Evolutionary conservation across 164 flowering plant genomes (phyloP).

Genomic region (Nymphaea colorata): DNA sequence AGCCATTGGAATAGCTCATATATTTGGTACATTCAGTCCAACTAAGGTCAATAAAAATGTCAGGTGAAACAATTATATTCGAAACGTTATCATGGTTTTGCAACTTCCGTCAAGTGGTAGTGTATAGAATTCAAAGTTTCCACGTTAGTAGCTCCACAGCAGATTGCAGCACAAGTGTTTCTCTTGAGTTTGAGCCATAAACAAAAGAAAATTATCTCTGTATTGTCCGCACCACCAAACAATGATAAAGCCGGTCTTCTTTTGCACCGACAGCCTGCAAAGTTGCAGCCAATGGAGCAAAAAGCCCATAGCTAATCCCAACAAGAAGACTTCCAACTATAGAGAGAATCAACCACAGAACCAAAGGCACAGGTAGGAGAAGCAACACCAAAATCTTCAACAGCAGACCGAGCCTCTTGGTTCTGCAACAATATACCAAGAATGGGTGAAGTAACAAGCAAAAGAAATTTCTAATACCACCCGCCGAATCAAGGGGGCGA

Average conservation of each 20-base stretch:
- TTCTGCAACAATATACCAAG: slow-evolving; percentile 27
- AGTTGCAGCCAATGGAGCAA: slow-evolving; percentile 69
- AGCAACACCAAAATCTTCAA: slow-evolving; percentile 44
- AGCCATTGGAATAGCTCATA: too few relatives aligned
- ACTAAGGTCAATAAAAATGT: too few relatives aligned
- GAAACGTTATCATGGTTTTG: too few relatives aligned
- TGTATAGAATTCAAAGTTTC: too few relatives aligned
- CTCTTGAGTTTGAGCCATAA: too few relatives aligned
- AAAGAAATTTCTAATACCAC: neutral
- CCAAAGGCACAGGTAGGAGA: slow-evolving; percentile 48
- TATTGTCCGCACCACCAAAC: slow-evolving; percentile 40
- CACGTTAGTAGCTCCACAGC: too few relatives aligned
- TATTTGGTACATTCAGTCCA: too few relatives aligned
- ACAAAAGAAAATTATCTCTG: too few relatives aligned
- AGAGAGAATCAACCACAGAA: slow-evolving; percentile 64
- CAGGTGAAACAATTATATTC: too few relatives aligned
- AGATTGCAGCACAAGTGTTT: too few relatives aligned
- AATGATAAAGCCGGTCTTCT: slow-evolving; percentile 41
- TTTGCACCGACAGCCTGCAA: slow-evolving; percentile 70
- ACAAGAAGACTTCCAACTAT: slow-evolving; percentile 62
- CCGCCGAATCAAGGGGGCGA: too few relatives aligned
- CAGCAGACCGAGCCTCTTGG: slow-evolving; percentile 56
- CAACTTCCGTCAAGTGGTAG: too few relatives aligned
- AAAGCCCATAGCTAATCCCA: slow-evolving; percentile 74
- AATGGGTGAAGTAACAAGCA: neutral